Conservation (phyloP, 1,284 basidiomycete genomes). For the Ceratorhiza oryzae-sativae region DNA sequence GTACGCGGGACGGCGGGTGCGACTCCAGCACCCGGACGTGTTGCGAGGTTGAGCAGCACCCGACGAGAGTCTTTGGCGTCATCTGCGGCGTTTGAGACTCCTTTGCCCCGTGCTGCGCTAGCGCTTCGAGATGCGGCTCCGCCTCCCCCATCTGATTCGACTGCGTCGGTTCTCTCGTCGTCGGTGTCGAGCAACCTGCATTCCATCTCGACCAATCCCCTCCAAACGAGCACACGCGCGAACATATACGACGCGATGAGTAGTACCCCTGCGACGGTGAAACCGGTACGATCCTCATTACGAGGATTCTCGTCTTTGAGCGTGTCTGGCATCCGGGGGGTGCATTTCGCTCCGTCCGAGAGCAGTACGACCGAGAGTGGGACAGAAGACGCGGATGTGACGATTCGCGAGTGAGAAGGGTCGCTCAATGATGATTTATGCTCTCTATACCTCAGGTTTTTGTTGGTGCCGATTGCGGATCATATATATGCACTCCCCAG, state of each 20-base stretch:
- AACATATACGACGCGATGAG: constrained; percentile 26
- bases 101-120: constrained; percentile 24
- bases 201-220: constrained; percentile 18
- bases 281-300: constrained; percentile 11
- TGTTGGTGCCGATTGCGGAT: no score
- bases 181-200: constrained; percentile 3
- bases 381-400: constrained; percentile 3
- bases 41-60: neutral
- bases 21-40: constrained; percentile 58
- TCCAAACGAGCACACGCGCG: constrained; percentile 28
- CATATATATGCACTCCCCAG: no score
- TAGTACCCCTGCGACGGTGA: constrained; percentile 20
- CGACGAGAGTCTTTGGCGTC: constrained; percentile 31
- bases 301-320: constrained; percentile 16
- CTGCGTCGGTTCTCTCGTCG: constrained; percentile 14
- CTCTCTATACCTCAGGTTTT: no score
- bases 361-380: constrained; percentile 4
- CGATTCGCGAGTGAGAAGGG: neutral
- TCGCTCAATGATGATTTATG: no score
- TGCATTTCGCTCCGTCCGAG: constrained; percentile 33
- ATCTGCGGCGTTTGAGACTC: constrained; percentile 32
- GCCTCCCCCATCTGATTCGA: constrained; percentile 15
- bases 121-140: neutral
- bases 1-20: constrained; percentile 67
- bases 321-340: constrained; percentile 16